phyloP scores from a whole-genome alignment of 208 protist genomes.

The Wallacemonas sp. region DNA sequence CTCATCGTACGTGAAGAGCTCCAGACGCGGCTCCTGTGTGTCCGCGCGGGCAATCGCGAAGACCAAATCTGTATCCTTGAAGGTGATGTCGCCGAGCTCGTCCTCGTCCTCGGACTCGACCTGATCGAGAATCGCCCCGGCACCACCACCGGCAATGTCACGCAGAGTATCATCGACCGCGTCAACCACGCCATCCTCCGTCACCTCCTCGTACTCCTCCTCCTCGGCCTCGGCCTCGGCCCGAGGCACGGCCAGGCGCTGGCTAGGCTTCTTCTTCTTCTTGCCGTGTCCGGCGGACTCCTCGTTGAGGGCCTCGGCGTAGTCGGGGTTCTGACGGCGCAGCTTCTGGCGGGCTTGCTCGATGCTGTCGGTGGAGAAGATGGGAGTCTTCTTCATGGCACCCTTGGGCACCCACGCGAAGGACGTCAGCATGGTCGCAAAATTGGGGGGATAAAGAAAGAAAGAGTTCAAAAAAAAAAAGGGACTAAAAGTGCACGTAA shows the following conservation, averaged over 20 bases:
- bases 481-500: neutral
- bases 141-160: constrained; percentile 68
- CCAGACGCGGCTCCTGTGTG: constrained; percentile 77
- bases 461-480: neutral
- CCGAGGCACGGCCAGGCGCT: neutral
- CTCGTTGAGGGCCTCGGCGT: constrained; percentile 51
- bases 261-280: neutral
- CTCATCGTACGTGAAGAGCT: constrained; percentile 96
- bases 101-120: constrained; percentile 89
- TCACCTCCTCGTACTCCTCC: constrained; percentile 37
- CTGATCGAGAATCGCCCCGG: constrained; percentile 71
- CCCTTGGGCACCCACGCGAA: constrained; percentile 87
- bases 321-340: constrained; percentile 66
- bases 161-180: constrained; percentile 60
- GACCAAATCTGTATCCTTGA: constrained; percentile 93
- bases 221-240: constrained; percentile 27
- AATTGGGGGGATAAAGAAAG: neutral
- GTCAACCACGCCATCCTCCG: constrained; percentile 18
- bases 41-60: constrained; percentile 71
- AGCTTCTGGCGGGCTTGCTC: constrained; percentile 74
- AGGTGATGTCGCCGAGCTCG: constrained; percentile 87
- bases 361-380: constrained; percentile 78
- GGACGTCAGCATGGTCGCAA: constrained; percentile 66
- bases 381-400: constrained; percentile 77
- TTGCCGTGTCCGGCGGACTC: neutral